Evolutionary conservation across 2,329 filamentous ascomycete species (phyloP).

Genomic region (Colletotrichum tanaceti): DNA sequence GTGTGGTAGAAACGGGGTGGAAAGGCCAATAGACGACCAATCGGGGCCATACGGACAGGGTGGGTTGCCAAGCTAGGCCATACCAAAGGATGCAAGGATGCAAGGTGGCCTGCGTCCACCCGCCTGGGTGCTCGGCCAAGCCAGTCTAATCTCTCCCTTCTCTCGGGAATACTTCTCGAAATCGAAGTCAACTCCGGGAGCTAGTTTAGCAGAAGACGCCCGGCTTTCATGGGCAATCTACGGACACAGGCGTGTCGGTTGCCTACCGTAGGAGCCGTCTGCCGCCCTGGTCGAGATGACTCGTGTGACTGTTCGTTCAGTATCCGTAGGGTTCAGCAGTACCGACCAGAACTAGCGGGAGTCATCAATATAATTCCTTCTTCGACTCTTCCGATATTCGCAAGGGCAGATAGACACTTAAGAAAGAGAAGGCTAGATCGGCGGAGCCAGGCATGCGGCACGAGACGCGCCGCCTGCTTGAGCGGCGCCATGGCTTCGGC

Average conservation of each 20-base stretch:
- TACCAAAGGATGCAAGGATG: slow-evolving; percentile 12
- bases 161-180: slow-evolving; percentile 29
- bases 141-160: slow-evolving; percentile 19
- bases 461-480: not conserved
- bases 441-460: not conserved
- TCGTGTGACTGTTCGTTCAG: too few relatives aligned
- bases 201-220: slow-evolving; percentile 23
- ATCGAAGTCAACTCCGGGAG: slow-evolving; percentile 14
- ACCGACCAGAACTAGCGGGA: not conserved
- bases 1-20: slow-evolving; percentile 19
- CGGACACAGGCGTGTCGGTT: not conserved
- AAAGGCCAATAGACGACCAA: slow-evolving; percentile 8
- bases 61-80: slow-evolving; percentile 8
- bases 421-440: not conserved
- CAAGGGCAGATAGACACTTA: not conserved
- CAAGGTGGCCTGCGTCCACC: slow-evolving; percentile 14
- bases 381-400: not conserved
- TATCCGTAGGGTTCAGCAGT: not conserved
- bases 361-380: too few relatives aligned
- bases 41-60: slow-evolving; percentile 4
- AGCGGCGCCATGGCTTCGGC: slow-evolving; percentile 10
- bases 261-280: not conserved
- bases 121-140: slow-evolving; percentile 4
- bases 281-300: not conserved
- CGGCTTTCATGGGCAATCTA: slow-evolving; percentile 14